Evolutionary conservation across 2,329 filamentous ascomycete species (phyloP).

Genomic region (Cladorrhinum sp.): DNA sequence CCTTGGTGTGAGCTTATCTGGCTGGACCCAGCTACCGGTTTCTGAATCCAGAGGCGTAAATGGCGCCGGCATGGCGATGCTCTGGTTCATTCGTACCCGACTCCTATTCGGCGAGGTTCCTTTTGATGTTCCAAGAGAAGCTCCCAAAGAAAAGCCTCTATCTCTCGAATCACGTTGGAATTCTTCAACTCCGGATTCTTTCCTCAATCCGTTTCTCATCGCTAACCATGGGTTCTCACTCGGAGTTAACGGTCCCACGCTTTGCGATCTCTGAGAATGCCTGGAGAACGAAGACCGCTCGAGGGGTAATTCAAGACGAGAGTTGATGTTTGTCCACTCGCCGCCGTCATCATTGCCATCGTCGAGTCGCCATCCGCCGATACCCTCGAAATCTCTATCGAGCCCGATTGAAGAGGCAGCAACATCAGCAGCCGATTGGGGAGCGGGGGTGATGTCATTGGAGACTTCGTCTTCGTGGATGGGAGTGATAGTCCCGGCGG

Average conservation of each 20-base stretch:
- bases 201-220: constrained; percentile 37
- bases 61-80: constrained; percentile 24
- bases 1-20: constrained; percentile 15
- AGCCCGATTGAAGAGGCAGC: constrained; percentile 39
- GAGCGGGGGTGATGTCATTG: constrained; percentile 21
- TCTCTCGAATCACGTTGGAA: not conserved
- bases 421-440: constrained; percentile 23
- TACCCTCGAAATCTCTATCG: constrained; percentile 56
- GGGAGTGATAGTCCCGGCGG: constrained; percentile 31
- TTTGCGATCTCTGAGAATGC: constrained; percentile 44
- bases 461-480: constrained; percentile 33
- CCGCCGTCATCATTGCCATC: constrained; percentile 38
- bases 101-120: constrained; percentile 45
- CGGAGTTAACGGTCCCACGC: constrained; percentile 38
- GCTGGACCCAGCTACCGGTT: constrained; percentile 41
- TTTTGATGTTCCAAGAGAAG: not conserved
- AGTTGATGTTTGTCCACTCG: constrained; percentile 52
- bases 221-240: constrained; percentile 41
- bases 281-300: constrained; percentile 36
- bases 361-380: constrained; percentile 56
- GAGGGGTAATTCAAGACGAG: constrained; percentile 46
- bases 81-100: constrained; percentile 47
- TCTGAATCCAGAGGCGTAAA: constrained; percentile 33
- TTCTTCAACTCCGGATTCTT: not conserved
- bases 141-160: not conserved